These are phyloP conservation scores for Kodamaea sp. DNA, from an alignment of 1,139 yeast species.

Conservation along the genomic window DNA sequence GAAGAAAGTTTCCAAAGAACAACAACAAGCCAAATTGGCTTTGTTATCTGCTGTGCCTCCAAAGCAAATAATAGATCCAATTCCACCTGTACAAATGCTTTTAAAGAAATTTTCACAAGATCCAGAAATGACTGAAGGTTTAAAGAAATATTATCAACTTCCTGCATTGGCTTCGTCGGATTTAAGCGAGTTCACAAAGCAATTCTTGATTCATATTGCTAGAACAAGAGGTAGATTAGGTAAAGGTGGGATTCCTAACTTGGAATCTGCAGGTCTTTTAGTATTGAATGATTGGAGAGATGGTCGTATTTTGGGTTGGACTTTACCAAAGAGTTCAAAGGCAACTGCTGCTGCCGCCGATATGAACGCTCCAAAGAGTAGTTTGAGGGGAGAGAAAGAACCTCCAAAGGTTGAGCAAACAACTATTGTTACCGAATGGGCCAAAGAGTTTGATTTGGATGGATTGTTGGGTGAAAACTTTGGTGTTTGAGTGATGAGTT, in stretches of 20 bases:
- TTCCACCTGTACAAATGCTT: constrained; percentile 73
- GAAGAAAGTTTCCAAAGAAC: constrained; percentile 47
- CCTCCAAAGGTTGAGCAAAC: constrained; percentile 66
- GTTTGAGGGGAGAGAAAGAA: constrained; percentile 44
- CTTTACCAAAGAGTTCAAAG: constrained; percentile 69
- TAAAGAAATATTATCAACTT: constrained; percentile 67
- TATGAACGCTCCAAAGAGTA: constrained; percentile 38
- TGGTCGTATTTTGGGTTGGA: constrained; percentile 92
- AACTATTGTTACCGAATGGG: constrained; percentile 84
- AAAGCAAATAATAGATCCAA: constrained; percentile 79
- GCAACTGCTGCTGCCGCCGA: constrained; percentile 25
- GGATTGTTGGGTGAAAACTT: constrained; percentile 55
- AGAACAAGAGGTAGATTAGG: constrained; percentile 90
- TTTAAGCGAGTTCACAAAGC: constrained; percentile 69
- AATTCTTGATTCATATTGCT: constrained; percentile 87
- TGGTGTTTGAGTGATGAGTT: constrained; percentile 15
- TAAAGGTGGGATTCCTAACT: constrained; percentile 88
- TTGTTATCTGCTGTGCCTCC: constrained; percentile 89
- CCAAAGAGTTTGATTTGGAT: constrained; percentile 89
- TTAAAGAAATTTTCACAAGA: constrained; percentile 72
- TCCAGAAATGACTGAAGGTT: constrained; percentile 69
- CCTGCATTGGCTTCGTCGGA: constrained; percentile 75
- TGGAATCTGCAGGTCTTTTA: constrained; percentile 77
- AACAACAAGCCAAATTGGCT: constrained; percentile 84
- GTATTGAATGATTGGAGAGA: constrained; percentile 96